These are phyloP conservation scores for Pterocarpus macrocarpus DNA, from an alignment of 306 rosid species.

Conservation along the genomic window DNA sequence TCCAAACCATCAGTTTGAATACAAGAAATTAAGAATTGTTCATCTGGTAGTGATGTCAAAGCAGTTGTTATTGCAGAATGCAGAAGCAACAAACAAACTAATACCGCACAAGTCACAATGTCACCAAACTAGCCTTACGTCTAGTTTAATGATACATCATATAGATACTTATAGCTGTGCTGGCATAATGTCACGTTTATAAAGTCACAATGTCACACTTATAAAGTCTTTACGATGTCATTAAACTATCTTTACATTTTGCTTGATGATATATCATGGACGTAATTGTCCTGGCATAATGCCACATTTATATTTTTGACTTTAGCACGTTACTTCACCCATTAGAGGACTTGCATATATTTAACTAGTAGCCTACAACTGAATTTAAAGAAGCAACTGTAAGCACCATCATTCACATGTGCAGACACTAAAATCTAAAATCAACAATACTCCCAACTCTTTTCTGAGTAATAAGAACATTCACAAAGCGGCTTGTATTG, in stretches of 20 bases:
- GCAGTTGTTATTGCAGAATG: conserved; percentile 15
- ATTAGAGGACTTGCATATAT: neutral
- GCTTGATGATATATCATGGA: neutral
- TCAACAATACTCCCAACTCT: neutral
- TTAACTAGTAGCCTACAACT: neutral
- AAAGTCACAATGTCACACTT: conserved; percentile 20
- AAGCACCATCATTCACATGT: neutral
- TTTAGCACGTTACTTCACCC: neutral
- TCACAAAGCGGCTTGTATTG: neutral
- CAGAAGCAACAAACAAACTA: neutral
- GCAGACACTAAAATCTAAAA: conserved; percentile 1
- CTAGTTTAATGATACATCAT: conserved; percentile 21
- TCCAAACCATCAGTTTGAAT: conserved; percentile 15
- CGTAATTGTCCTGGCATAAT: neutral
- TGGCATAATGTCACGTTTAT: conserved; percentile 21
- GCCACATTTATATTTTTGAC: conserved; percentile 29
- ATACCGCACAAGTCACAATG: neutral
- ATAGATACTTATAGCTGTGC: neutral
- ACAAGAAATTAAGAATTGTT: conserved; percentile 1
- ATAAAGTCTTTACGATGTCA: neutral
- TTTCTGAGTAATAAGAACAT: neutral
- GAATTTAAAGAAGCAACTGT: conserved; percentile 3
- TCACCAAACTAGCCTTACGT: conserved; percentile 15
- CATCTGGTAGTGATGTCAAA: conserved; percentile 13
- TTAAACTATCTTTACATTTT: conserved; percentile 24